Conservation (phyloP, 306 rosid genomes). For the Fagus sylvatica region DNA sequence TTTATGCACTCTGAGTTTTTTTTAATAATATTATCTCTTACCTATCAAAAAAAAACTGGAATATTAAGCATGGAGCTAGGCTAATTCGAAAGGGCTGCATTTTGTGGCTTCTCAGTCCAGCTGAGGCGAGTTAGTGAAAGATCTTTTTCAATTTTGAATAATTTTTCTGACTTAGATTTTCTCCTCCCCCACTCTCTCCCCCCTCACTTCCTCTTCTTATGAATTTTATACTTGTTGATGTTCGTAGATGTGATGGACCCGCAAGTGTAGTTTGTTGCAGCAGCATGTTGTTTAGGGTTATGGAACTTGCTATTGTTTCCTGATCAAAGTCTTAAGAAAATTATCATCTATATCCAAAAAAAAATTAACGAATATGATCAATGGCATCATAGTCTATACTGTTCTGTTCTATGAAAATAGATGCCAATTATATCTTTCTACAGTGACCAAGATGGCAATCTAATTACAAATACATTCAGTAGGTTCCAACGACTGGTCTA, state of each 20-base stretch:
- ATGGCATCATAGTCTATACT: not conserved
- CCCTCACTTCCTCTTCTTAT: not conserved
- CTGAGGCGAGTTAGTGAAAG: not conserved
- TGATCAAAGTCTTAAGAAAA: not conserved
- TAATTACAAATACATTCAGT: constrained; percentile 26
- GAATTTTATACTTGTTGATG: not conserved
- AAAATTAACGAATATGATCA: not conserved
- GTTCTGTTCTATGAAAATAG: not conserved
- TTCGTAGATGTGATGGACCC: not conserved
- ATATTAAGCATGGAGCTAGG: not conserved
- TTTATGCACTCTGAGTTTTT: too few relatives aligned
- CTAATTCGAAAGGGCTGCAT: not conserved
- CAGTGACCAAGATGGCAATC: constrained; percentile 13
- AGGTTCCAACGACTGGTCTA: constrained; percentile 83
- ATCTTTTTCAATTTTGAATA: not conserved
- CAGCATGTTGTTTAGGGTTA: not conserved
- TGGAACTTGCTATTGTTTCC: not conserved
- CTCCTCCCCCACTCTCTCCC: not conserved
- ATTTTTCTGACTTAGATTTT: not conserved
- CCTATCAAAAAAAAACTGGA: not conserved
- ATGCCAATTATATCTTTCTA: not conserved
- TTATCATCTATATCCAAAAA: not conserved
- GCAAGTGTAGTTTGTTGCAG: not conserved
- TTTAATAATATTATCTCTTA: too few relatives aligned
- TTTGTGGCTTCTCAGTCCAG: not conserved